Evolutionary conservation across 2,329 filamentous ascomycete species (phyloP).

Genomic region (Cladobotryum protrusum): DNA sequence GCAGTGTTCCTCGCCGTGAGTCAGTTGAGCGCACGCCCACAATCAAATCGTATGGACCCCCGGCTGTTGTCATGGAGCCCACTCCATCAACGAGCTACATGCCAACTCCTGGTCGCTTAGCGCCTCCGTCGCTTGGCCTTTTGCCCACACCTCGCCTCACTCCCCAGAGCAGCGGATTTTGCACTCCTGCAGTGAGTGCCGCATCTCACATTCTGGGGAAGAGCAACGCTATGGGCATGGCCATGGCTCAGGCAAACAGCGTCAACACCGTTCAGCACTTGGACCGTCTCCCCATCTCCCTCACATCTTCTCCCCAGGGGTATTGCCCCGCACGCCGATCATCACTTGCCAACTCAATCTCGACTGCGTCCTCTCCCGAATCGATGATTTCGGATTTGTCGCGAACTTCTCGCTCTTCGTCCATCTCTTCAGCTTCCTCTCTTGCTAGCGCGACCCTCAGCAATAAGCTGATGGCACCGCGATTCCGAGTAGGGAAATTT

Average conservation of each 20-base stretch:
- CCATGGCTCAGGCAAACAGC: conserved; percentile 50
- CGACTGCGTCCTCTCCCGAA: conserved; percentile 58
- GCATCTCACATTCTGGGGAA: conserved; percentile 44
- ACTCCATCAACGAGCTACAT: conserved; percentile 37
- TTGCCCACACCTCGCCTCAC: conserved; percentile 55
- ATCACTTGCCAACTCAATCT: conserved; percentile 57
- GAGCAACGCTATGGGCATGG: conserved; percentile 53
- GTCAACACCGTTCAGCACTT: conserved; percentile 41
- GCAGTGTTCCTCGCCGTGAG: conserved; percentile 29
- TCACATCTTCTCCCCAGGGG: conserved; percentile 47
- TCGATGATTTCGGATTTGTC: conserved; percentile 61
- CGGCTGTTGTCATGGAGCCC: conserved; percentile 41
- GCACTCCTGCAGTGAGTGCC: conserved; percentile 55
- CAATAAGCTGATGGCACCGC: conserved; percentile 47
- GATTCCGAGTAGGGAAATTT: conserved; percentile 55
- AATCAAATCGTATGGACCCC: conserved; percentile 35
- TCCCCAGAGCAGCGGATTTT: conserved; percentile 48
- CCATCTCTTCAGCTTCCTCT: conserved; percentile 57
- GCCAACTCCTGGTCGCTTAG: conserved; percentile 30
- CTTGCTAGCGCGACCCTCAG: conserved; percentile 54
- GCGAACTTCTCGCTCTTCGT: conserved; percentile 57
- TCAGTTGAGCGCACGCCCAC: conserved; percentile 34
- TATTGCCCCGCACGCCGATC: conserved; percentile 49
- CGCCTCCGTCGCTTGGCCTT: conserved; percentile 48
- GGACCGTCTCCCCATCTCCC: conserved; percentile 46